Percentiles rank a stretch among this genome's conserved stretches.
Conservation (phyloP, 805 yeast species). For the Spathaspora sp. region DNA sequence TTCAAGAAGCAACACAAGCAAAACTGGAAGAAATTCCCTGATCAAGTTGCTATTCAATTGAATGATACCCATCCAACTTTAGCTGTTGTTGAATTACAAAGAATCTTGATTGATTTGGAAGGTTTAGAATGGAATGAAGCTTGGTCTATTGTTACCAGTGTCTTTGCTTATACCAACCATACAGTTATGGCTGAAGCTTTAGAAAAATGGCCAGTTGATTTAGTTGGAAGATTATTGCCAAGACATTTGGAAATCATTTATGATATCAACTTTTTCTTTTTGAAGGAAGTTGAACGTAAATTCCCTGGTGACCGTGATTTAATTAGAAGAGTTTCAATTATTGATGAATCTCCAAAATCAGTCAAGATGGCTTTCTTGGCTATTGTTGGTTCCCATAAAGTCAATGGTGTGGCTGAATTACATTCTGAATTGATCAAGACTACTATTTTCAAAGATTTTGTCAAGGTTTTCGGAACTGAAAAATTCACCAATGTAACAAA, state of each 20-base stretch:
- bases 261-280: constrained; percentile 76
- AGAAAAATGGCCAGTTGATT: constrained; percentile 91
- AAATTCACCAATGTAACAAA: constrained; percentile 90
- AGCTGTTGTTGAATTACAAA: constrained; percentile 84
- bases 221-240: constrained; percentile 76
- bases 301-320: constrained; percentile 75
- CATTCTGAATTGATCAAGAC: constrained; percentile 89
- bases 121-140: constrained; percentile 78
- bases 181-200: constrained; percentile 94
- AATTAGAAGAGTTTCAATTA: constrained; percentile 69
- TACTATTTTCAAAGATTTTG: constrained; percentile 88
- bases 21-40: constrained; percentile 81
- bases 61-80: constrained; percentile 94
- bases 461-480: constrained; percentile 72
- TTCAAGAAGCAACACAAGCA: constrained; percentile 69
- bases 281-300: constrained; percentile 66
- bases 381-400: constrained; percentile 87
- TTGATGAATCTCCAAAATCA: constrained; percentile 75
- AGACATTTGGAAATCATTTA: constrained; percentile 89
- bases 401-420: constrained; percentile 93
- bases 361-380: constrained; percentile 93
- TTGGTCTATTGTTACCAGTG: constrained; percentile 75
- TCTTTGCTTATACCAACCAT: constrained; percentile 92
- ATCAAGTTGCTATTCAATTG: constrained; percentile 85
- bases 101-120: constrained; percentile 82